phyloP scores from a whole-genome alignment of 2,329 filamentous ascomycete species.

The Bipolaris sorokiniana region DNA sequence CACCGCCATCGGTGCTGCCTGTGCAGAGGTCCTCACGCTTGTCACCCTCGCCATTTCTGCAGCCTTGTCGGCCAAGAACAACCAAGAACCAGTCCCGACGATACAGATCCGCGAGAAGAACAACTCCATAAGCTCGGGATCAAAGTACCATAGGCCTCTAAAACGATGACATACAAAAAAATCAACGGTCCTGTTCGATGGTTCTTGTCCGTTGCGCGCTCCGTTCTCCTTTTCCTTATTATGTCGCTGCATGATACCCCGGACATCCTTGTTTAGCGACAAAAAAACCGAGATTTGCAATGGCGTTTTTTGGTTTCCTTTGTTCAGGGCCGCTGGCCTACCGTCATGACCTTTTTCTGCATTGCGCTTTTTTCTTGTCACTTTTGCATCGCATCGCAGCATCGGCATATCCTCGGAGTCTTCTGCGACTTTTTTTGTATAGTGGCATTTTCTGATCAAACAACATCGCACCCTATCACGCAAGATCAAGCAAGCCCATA shows the following conservation, averaged over 20 bases:
- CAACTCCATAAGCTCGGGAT: constrained; percentile 31
- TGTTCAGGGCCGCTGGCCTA: background rate
- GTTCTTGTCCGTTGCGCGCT: background rate
- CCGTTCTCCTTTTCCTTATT: constrained; percentile 14
- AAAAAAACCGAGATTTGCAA: constrained; percentile 9
- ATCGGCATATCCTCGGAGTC: constrained; percentile 10
- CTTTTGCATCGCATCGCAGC: constrained; percentile 11
- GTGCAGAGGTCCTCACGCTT: constrained; percentile 41
- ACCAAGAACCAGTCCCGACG: constrained; percentile 29
- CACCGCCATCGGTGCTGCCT: constrained; percentile 43
- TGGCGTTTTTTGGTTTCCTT: constrained; percentile 13
- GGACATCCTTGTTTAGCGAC: constrained; percentile 27
- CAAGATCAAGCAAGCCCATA: background rate
- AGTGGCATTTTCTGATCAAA: background rate
- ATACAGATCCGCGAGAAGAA: constrained; percentile 38
- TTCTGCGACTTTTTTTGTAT: constrained; percentile 6
- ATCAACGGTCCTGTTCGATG: constrained; percentile 3
- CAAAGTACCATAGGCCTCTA: constrained; percentile 23
- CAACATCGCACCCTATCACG: constrained; percentile 2
- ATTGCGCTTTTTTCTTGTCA: background rate
- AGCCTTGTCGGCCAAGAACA: constrained; percentile 32
- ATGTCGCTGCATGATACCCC: constrained; percentile 37
- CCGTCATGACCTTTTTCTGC: constrained; percentile 3
- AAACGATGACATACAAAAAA: constrained; percentile 19
- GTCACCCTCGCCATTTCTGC: constrained; percentile 42